These are phyloP conservation scores for Cyclanthera cordifolia DNA, from an alignment of 306 rosid genomes.

Conservation along the genomic window DNA sequence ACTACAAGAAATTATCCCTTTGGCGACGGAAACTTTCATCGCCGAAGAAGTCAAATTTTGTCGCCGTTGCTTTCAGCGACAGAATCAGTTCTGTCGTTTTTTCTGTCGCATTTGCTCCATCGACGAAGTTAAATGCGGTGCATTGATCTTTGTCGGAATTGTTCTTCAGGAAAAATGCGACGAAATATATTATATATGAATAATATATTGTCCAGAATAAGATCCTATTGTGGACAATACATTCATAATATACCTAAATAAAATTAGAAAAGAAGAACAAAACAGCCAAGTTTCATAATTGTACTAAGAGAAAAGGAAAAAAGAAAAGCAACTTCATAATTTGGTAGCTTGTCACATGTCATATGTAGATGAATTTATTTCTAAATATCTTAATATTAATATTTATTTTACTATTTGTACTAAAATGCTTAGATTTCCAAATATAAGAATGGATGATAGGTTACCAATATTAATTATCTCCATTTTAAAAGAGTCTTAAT, in stretches of 20 bases:
- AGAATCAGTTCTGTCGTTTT: no score
- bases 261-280: background rate
- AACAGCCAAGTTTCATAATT: background rate
- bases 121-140: no score
- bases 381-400: background rate
- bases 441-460: background rate
- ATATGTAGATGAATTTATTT: background rate
- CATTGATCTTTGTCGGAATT: no score
- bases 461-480: background rate
- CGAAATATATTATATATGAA: no score
- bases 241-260: background rate
- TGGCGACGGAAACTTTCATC: no score
- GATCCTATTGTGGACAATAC: no score
- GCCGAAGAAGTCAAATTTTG: no score
- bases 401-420: background rate
- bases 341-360: constrained; percentile 7
- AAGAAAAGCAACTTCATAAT: background rate
- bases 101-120: no score
- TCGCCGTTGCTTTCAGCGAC: no score
- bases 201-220: no score
- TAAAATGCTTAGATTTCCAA: background rate
- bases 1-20: no score
- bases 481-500: background rate
- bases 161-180: no score
- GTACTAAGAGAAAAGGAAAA: background rate